Percentiles rank a stretch among this genome's conserved stretches.
Conservation (phyloP, 768 basidiomycete species). For the Calvatia gigantea region DNA sequence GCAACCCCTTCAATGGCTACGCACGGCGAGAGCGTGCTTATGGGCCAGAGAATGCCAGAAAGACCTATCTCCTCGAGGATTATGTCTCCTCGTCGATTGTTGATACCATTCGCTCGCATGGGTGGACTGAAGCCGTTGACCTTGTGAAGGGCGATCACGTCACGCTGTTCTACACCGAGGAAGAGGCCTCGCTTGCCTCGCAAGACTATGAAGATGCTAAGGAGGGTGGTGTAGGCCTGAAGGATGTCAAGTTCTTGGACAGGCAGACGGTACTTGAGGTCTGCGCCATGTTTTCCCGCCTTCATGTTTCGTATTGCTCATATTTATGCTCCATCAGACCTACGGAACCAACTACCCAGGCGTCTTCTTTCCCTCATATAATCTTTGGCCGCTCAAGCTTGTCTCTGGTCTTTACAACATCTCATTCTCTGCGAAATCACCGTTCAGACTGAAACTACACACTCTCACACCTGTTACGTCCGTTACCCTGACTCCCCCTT, state of each 20-base stretch:
- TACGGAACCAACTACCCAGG: conserved; percentile 52
- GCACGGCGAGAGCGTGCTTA: conserved; percentile 28
- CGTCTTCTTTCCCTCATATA: conserved; percentile 50
- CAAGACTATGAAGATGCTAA: conserved; percentile 52
- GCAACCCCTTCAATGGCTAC: conserved; percentile 47
- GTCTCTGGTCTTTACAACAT: conserved; percentile 56
- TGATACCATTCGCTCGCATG: conserved; percentile 40
- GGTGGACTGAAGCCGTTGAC: conserved; percentile 51
- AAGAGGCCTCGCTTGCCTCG: conserved; percentile 34
- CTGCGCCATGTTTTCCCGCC: conserved; percentile 10
- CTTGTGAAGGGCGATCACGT: conserved; percentile 56
- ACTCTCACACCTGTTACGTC: conserved; percentile 70
- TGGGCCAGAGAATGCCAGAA: conserved; percentile 53
- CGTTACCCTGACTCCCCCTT: conserved; percentile 25
- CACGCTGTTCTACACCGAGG: conserved; percentile 42
- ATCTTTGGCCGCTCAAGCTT: conserved; percentile 81
- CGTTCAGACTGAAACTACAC: conserved; percentile 53
- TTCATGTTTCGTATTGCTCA: not conserved
- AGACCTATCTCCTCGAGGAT: conserved; percentile 52
- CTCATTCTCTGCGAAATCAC: conserved; percentile 14
- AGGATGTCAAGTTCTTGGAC: conserved; percentile 41
- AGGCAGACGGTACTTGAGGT: conserved; percentile 48
- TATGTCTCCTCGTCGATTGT: conserved; percentile 50
- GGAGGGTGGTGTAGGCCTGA: conserved; percentile 19
- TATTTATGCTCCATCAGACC: conserved; percentile 22